Conservation (phyloP, 306 rosid species). For the Fagus sylvatica region DNA sequence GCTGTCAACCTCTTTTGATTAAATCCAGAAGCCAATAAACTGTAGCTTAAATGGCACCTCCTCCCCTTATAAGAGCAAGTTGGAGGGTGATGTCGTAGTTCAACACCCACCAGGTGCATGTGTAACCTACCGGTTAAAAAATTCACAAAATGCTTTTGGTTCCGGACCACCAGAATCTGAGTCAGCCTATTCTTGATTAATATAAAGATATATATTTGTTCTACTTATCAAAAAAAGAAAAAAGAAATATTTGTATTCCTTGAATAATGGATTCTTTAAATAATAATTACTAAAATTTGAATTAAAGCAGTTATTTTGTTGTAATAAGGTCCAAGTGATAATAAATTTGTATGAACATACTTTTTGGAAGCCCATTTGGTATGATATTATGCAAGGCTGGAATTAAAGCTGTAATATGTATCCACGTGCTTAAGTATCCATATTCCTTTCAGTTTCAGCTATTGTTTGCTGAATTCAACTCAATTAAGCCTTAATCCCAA, state of each 20-base stretch:
- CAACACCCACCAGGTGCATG: too few species aligned
- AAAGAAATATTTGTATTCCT: background rate
- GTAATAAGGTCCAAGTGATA: background rate
- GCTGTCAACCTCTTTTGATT: too few species aligned
- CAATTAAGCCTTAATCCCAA: too few species aligned
- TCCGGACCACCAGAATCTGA: background rate
- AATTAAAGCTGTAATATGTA: background rate
- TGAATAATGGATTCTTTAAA: background rate
- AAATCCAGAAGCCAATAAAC: too few species aligned
- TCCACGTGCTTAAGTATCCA: background rate
- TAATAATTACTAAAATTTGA: background rate
- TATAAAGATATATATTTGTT: too few species aligned
- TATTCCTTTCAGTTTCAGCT: too few species aligned
- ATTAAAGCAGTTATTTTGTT: background rate
- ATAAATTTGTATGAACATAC: background rate
- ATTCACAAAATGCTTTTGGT: too few species aligned
- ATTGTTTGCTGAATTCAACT: too few species aligned
- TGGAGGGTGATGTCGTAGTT: slow-evolving; percentile 53
- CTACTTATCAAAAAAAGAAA: too few species aligned
- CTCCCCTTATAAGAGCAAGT: too few species aligned
- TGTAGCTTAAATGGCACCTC: too few species aligned
- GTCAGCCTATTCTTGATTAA: background rate
- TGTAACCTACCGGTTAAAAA: too few species aligned
- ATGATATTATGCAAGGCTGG: background rate
- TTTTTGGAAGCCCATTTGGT: background rate